Evolutionary conservation across 352 stramenopile genomes (phyloP).

Genomic region (Globisporangium splendens): DNA sequence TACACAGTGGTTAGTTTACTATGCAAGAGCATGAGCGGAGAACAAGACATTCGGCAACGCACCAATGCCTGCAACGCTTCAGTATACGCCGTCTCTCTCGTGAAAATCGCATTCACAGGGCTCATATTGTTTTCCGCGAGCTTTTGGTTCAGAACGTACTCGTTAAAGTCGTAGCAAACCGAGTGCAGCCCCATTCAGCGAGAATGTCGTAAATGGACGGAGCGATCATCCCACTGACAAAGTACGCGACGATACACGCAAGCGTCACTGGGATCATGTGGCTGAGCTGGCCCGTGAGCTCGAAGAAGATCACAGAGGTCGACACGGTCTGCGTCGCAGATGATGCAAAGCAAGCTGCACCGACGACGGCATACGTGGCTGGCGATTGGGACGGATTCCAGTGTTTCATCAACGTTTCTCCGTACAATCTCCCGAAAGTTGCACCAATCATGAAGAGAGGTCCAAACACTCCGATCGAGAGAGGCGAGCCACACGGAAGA

Average conservation of each 20-base stretch:
- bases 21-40: too few relatives aligned
- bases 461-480: conserved; percentile 81
- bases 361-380: conserved; percentile 88
- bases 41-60: conserved; percentile 3
- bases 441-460: conserved; percentile 82
- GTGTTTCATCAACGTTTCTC: conserved; percentile 74
- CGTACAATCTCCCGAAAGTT: conserved; percentile 65
- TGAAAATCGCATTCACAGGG: conserved; percentile 53
- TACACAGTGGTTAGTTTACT: background rate
- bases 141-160: conserved; percentile 70
- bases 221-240: conserved; percentile 69
- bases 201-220: conserved; percentile 86
- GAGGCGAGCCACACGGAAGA: conserved; percentile 58
- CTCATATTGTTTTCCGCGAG: conserved; percentile 65
- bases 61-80: conserved; percentile 66
- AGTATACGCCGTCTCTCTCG: conserved; percentile 68
- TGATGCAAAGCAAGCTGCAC: conserved; percentile 87
- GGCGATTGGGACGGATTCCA: conserved; percentile 75
- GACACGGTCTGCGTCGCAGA: conserved; percentile 90
- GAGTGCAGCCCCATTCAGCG: conserved; percentile 67
- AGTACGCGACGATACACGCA: conserved; percentile 77
- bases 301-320: conserved; percentile 85
- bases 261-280: conserved; percentile 86
- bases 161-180: conserved; percentile 81
- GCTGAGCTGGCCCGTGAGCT: conserved; percentile 75